Evolutionary conservation across 768 basidiomycete genomes (phyloP).

Genomic region (Amanita molliuscula): DNA sequence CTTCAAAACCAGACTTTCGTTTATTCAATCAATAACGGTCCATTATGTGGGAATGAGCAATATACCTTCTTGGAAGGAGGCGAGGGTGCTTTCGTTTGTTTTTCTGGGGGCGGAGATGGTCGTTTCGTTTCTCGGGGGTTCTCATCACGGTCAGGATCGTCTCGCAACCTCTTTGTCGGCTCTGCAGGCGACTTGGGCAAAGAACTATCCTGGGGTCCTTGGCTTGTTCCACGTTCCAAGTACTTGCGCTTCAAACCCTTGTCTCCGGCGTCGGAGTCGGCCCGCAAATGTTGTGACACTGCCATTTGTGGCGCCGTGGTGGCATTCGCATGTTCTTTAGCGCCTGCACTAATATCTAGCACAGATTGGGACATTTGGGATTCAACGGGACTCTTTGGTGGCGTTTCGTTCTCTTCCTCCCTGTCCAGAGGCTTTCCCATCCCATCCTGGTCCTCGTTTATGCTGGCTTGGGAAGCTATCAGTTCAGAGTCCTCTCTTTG

Average conservation of each 20-base stretch:
- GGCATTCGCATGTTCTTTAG: constrained; percentile 9
- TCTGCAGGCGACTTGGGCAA: constrained; percentile 20
- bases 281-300: constrained; percentile 14
- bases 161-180: constrained; percentile 47
- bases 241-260: constrained; percentile 65
- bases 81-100: constrained; percentile 21
- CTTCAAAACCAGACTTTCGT: constrained; percentile 62
- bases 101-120: constrained; percentile 62
- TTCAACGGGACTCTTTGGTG: constrained; percentile 7
- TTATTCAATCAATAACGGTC: not conserved
- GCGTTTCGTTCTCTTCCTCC: not conserved
- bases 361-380: constrained; percentile 12
- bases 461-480: not conserved
- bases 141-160: constrained; percentile 51
- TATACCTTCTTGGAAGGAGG: constrained; percentile 12
- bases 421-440: not conserved
- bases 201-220: constrained; percentile 32
- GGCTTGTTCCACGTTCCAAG: constrained; percentile 56
- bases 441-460: not conserved
- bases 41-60: constrained; percentile 1
- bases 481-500: constrained; percentile 5
- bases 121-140: constrained; percentile 52
- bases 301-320: constrained; percentile 6
- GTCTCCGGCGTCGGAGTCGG: constrained; percentile 41
- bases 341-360: constrained; percentile 9